Percentiles rank a stretch among this genome's conserved stretches.
Conservation (phyloP, 2,329 filamentous ascomycete genomes). For the Zymoseptoria passerinii region DNA sequence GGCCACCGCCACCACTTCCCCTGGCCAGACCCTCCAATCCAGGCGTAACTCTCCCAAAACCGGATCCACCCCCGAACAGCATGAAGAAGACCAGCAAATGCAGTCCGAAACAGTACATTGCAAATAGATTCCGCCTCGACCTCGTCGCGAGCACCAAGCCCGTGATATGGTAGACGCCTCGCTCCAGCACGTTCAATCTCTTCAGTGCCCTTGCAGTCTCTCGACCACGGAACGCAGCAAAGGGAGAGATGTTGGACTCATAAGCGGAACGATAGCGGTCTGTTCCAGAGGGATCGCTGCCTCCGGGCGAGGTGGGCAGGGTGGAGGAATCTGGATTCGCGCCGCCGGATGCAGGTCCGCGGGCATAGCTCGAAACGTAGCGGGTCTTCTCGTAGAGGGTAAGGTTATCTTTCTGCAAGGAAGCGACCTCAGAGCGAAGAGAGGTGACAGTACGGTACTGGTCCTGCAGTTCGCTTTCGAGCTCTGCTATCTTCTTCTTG, state of each 20-base stretch:
- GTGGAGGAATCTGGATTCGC: slow-evolving; percentile 74
- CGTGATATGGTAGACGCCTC: slow-evolving; percentile 82
- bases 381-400: slow-evolving; percentile 95
- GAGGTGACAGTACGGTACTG: slow-evolving; percentile 74
- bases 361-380: slow-evolving; percentile 89
- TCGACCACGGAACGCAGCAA: slow-evolving; percentile 88
- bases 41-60: neutral
- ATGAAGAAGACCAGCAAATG: slow-evolving; percentile 82
- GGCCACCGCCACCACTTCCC: neutral
- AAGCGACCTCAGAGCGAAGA: slow-evolving; percentile 80
- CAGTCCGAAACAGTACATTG: slow-evolving; percentile 78
- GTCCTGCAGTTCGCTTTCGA: slow-evolving; percentile 84
- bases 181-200: slow-evolving; percentile 84
- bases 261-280: slow-evolving; percentile 88
- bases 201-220: slow-evolving; percentile 87
- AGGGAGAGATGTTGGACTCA: slow-evolving; percentile 90
- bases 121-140: slow-evolving; percentile 88
- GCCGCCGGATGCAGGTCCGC: slow-evolving; percentile 56
- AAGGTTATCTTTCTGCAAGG: slow-evolving; percentile 91
- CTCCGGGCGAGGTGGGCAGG: slow-evolving; percentile 49
- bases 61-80: slow-evolving; percentile 42
- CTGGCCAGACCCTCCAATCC: neutral
- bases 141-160: slow-evolving; percentile 83
- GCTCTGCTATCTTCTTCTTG: slow-evolving; percentile 87
- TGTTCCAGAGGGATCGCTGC: slow-evolving; percentile 48